Conservation (phyloP, 2,329 filamentous ascomycete species). For the Leptographium flavum region DNA sequence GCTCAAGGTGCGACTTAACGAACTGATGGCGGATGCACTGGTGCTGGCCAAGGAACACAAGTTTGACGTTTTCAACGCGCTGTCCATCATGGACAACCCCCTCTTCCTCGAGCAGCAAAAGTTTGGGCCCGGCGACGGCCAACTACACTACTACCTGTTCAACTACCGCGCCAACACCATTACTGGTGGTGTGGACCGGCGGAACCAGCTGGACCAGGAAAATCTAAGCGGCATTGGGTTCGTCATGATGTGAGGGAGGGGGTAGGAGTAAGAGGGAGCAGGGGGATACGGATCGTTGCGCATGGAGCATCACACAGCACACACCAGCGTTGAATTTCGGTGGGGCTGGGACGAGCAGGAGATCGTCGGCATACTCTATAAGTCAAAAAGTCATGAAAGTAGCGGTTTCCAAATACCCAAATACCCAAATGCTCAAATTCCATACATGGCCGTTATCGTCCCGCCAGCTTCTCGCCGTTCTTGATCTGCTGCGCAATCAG, state of each 20-base stretch:
- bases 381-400: no score
- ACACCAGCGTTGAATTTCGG: no score
- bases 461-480: conserved; percentile 32
- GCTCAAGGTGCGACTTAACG: conserved; percentile 68
- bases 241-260: conserved; percentile 61
- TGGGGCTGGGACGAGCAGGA: no score
- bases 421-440: no score
- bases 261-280: no score
- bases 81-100: conserved; percentile 86
- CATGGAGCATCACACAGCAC: no score
- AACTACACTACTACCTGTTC: conserved; percentile 93
- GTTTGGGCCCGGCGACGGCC: conserved; percentile 87
- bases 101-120: conserved; percentile 89
- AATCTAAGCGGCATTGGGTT: conserved; percentile 77
- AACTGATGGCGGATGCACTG: conserved; percentile 69
- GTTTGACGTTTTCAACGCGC: conserved; percentile 94
- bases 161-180: conserved; percentile 89
- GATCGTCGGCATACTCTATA: no score
- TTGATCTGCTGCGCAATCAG: conserved; percentile 44
- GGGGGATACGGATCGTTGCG: no score
- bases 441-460: conserved; percentile 6
- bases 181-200: conserved; percentile 66
- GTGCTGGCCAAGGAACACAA: conserved; percentile 70
- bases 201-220: conserved; percentile 63
- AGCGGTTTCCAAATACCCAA: no score